These are phyloP conservation scores for Mycena capillaripes DNA, from an alignment of 768 basidiomycete species.

Conservation along the genomic window DNA sequence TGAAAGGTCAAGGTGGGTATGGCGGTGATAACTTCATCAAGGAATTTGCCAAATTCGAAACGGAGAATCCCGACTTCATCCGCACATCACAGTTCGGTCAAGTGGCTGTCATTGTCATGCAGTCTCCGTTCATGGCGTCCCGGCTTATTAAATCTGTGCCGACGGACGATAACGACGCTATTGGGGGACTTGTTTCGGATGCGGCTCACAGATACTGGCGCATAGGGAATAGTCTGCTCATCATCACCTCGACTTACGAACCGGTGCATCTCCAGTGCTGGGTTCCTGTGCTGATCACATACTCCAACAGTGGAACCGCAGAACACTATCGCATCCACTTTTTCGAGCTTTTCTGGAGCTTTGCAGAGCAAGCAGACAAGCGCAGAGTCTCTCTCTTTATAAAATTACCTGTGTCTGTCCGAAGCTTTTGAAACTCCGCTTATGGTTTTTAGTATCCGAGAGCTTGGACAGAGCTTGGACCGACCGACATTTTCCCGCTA, in stretches of 20 bases:
- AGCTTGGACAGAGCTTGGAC: too few species aligned
- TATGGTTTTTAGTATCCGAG: too few species aligned
- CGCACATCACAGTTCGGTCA: not conserved
- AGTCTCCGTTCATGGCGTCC: not conserved
- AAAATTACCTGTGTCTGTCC: too few species aligned
- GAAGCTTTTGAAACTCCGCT: too few species aligned
- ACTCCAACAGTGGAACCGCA: slow-evolving; percentile 47
- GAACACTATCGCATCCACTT: slow-evolving; percentile 50
- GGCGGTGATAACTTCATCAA: not conserved
- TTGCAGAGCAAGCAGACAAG: slow-evolving; percentile 36
- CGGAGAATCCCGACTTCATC: not conserved
- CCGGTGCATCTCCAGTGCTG: slow-evolving; percentile 40
- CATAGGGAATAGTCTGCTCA: slow-evolving; percentile 34
- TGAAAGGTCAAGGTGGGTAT: slow-evolving; percentile 6
- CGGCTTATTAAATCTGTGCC: slow-evolving; percentile 17
- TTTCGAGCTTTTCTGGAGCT: slow-evolving; percentile 42
- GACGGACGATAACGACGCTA: slow-evolving; percentile 1
- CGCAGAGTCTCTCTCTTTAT: too few species aligned
- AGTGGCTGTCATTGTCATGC: not conserved
- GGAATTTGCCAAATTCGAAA: not conserved
- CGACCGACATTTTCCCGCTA: too few species aligned
- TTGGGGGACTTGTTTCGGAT: slow-evolving; percentile 47
- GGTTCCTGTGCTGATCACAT: slow-evolving; percentile 50
- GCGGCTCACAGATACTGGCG: slow-evolving; percentile 46
- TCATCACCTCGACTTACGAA: slow-evolving; percentile 40